Evolutionary conservation across 164 flowering plant genomes (phyloP).

Genomic region (Chimonanthus salicifolius): DNA sequence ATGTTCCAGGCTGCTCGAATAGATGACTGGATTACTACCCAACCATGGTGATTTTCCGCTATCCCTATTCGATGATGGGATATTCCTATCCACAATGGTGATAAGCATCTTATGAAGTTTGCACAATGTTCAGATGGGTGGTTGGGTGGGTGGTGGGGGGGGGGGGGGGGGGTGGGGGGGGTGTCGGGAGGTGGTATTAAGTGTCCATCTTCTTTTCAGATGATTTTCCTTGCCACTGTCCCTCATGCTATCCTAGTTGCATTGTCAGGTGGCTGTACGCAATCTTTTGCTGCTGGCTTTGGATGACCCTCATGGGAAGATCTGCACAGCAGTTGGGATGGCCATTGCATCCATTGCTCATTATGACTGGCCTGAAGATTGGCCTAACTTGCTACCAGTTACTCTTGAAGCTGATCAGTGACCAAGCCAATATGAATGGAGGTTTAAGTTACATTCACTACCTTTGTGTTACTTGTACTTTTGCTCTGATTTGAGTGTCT

Average conservation of each 20-base stretch:
- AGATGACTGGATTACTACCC: no score
- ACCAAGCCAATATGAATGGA: constrained; percentile 66
- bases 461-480: neutral
- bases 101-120: no score
- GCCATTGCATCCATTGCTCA: constrained; percentile 85
- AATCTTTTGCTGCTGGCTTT: constrained; percentile 56
- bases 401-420: constrained; percentile 61
- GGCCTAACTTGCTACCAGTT: constrained; percentile 89
- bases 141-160: neutral
- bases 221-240: neutral
- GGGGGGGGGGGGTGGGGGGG: neutral
- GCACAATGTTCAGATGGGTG: neutral
- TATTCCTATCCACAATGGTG: no score
- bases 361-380: constrained; percentile 92
- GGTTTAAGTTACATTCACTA: constrained; percentile 30
- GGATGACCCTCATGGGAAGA: constrained; percentile 78
- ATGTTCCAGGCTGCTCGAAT: no score
- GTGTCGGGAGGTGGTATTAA: neutral
- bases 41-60: no score
- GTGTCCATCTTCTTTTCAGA: neutral
- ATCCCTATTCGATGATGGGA: no score
- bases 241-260: constrained; percentile 12
- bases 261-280: constrained; percentile 58
- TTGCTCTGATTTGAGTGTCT: neutral
- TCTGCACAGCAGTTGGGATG: constrained; percentile 91